These are phyloP conservation scores for Bonia amplexicaulis DNA, from an alignment of 176 grass and related monocot genomes.

Conservation along the genomic window DNA sequence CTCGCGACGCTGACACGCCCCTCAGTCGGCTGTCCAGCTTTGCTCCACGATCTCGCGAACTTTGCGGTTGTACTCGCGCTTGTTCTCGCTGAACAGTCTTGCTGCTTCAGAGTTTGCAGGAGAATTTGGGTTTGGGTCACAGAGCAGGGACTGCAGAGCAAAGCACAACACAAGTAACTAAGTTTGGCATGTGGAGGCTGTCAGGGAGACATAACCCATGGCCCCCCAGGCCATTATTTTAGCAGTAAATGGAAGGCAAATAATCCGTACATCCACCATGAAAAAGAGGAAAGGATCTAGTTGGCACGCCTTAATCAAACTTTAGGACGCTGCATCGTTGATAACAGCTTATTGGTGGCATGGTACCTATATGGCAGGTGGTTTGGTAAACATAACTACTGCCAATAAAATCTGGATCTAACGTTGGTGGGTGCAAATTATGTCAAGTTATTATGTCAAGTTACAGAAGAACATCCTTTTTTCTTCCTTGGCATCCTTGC, in stretches of 20 bases:
- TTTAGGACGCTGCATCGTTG: not conserved
- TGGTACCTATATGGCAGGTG: not conserved
- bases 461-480: not conserved
- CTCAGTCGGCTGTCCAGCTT: conserved; percentile 89
- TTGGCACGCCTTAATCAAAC: not conserved
- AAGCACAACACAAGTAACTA: not conserved
- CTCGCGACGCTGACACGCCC: not conserved
- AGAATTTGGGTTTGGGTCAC: conserved; percentile 90
- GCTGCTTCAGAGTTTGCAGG: conserved; percentile 92
- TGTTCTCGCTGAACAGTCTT: conserved; percentile 85
- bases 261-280: not conserved
- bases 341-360: not conserved
- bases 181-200: not conserved
- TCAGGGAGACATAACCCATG: not conserved
- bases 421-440: not conserved
- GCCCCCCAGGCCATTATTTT: not conserved
- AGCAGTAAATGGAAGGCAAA: not conserved
- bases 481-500: not conserved
- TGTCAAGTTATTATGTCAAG: not conserved
- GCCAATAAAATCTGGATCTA: conserved; percentile 3
- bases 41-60: conserved; percentile 83
- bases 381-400: conserved; percentile 4
- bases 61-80: conserved; percentile 88
- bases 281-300: not conserved
- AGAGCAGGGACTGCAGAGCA: conserved; percentile 70